Base-by-base conservation (phyloP, 1,284 basidiomycete species). In the Ganoderma meredithae region DNA sequence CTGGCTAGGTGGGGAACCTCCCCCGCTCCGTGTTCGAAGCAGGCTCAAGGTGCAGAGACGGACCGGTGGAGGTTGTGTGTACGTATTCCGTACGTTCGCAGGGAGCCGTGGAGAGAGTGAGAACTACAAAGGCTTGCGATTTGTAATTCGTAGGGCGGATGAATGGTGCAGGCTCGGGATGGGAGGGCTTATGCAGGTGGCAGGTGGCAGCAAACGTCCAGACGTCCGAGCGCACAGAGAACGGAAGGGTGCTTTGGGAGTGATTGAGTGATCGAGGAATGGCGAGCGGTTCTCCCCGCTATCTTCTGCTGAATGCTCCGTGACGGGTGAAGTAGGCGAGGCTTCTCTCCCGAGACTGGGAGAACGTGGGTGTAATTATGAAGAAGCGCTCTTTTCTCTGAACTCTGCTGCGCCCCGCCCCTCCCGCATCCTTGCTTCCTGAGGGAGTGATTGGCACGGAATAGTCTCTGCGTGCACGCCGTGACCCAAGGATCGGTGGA, bases 311-410 rank as follows among this genome's bases (percentile, higher is more conserved):
- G 8, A 4, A 33, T n/a, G 55, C 33, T 3, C 55, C 19, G 33
- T 33, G 33, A 58, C 55, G 55, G 55, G 55, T 58, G 33, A 58
- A 58, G 55, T 19, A n/a, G 33, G 55, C 55, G 19, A n/a, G 36
- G n/a, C n/a, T 36, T 58, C n/a, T 58, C 55, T 58, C 33, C 33
- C 55, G 55, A 15, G 27, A 17, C 55, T 58, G 55, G 36, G 55
- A 15, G 27, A 55, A 31, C 27, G 33, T 58, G 47, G 22, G 22
- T 52, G 47, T 52, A 52, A 52, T 39, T 33, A 39, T 36, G 55
- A 58, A 36, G 55, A 56, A 58, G 55, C 10, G 55, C 36, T 56
- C 55, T 56, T 19, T 58, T 58, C 55, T 39, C 19, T 58, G 55
- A 58, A 58, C 55, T 36, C 33, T 58, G 9, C 55, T 58, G 33